phyloP scores from a whole-genome alignment of 2,329 filamentous ascomycete genomes.

The Verticillium tricorpus region DNA sequence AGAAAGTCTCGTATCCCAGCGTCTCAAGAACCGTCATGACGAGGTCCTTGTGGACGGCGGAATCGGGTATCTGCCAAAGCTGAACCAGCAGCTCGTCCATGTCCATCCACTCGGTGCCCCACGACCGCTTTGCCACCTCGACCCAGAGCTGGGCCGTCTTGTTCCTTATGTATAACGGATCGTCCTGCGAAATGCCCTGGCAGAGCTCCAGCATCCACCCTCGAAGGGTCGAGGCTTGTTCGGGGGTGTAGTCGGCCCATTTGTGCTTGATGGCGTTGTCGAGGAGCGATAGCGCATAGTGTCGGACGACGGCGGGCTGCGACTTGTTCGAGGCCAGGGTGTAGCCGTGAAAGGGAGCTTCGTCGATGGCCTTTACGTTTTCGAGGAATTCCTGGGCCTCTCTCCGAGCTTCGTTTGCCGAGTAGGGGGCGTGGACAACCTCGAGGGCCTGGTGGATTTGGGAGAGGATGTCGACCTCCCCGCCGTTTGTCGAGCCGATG shows the following conservation, averaged over 20 bases:
- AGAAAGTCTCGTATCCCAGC: conserved; percentile 91
- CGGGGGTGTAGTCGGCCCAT: conserved; percentile 68
- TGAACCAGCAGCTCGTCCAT: conserved; percentile 83
- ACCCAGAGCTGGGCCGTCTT: conserved; percentile 95
- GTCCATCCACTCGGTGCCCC: conserved; percentile 89
- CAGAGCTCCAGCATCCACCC: conserved; percentile 77
- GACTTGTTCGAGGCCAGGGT: conserved; percentile 69
- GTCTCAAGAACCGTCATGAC: conserved; percentile 87
- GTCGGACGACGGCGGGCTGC: conserved; percentile 78
- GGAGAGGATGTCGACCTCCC: conserved; percentile 45
- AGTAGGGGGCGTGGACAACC: conserved; percentile 78
- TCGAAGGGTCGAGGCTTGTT: conserved; percentile 65
- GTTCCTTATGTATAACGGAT: conserved; percentile 82
- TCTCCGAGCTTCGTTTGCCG: conserved; percentile 74
- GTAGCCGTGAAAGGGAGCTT: conserved; percentile 83
- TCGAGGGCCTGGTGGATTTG: conserved; percentile 81
- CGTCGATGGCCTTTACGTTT: conserved; percentile 69
- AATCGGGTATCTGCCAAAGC: conserved; percentile 71
- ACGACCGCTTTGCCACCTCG: conserved; percentile 87
- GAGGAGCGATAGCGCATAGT: conserved; percentile 89
- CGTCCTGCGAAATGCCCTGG: conserved; percentile 62
- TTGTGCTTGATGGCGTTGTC: conserved; percentile 85
- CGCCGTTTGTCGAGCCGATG: conserved; percentile 27
- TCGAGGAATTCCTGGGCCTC: conserved; percentile 86
- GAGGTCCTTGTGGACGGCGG: conserved; percentile 69